phyloP scores from a whole-genome alignment of 2,329 filamentous ascomycete genomes.

The Colletotrichum echinochloae region DNA sequence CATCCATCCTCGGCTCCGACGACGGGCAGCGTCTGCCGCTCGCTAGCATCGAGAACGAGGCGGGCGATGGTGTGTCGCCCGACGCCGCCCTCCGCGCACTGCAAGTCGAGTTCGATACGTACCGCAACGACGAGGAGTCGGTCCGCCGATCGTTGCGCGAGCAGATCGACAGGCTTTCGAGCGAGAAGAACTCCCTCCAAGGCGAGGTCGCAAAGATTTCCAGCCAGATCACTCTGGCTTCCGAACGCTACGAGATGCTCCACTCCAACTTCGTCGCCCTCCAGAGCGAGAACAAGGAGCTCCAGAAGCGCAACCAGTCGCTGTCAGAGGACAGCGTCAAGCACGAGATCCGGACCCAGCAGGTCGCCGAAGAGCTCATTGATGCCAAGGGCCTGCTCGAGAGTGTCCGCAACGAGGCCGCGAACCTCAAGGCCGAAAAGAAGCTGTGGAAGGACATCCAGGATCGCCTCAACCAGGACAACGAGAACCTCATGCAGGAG shows the following conservation, averaged over 20 bases:
- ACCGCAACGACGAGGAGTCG: conserved; percentile 84
- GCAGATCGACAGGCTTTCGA: conserved; percentile 83
- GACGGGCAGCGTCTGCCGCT: conserved; percentile 66
- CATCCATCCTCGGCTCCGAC: conserved; percentile 77
- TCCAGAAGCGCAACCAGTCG: conserved; percentile 83
- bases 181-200: conserved; percentile 85
- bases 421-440: conserved; percentile 95
- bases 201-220: conserved; percentile 82
- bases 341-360: conserved; percentile 90
- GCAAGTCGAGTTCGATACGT: conserved; percentile 89
- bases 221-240: conserved; percentile 84
- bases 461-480: conserved; percentile 87
- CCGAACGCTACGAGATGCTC: conserved; percentile 88
- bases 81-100: conserved; percentile 83
- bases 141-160: conserved; percentile 86
- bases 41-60: conserved; percentile 67
- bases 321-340: conserved; percentile 87
- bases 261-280: conserved; percentile 88
- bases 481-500: conserved; percentile 86
- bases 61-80: conserved; percentile 67
- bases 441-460: conserved; percentile 95
- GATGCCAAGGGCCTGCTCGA: conserved; percentile 86
- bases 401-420: conserved; percentile 88
- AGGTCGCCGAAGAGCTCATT: conserved; percentile 92
- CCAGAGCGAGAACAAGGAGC: conserved; percentile 84